These are phyloP conservation scores for Aspergillus novofumigatus DNA, from an alignment of 2,329 filamentous ascomycete species.

Conservation along the genomic window DNA sequence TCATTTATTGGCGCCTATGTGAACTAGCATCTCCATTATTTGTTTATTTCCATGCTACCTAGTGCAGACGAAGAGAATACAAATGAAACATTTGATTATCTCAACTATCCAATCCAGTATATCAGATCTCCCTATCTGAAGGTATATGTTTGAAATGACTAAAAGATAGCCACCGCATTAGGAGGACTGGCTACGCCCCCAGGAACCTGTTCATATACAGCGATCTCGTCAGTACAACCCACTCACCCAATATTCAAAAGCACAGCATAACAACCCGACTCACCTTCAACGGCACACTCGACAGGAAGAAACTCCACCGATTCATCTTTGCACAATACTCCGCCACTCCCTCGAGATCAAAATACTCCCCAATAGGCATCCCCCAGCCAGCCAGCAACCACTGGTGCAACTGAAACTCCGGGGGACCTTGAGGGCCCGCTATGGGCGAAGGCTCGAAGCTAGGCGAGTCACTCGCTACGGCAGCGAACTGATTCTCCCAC, in stretches of 20 bases:
- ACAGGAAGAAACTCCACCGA: conserved; percentile 48
- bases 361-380: conserved; percentile 44
- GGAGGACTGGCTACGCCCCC: conserved; percentile 46
- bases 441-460: conserved; percentile 42
- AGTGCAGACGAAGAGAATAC: not conserved
- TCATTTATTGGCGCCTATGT: not conserved
- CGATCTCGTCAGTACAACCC: not conserved
- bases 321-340: conserved; percentile 33
- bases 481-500: conserved; percentile 54
- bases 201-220: conserved; percentile 28
- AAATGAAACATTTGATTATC: not conserved
- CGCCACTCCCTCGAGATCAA: conserved; percentile 41
- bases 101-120: not conserved
- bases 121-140: not conserved
- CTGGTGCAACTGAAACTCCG: conserved; percentile 24
- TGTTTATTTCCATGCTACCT: not conserved
- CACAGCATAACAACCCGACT: conserved; percentile 1
- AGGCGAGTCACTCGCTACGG: conserved; percentile 55
- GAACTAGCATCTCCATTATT: not conserved
- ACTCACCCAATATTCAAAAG: not conserved
- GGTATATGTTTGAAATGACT: not conserved
- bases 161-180: conserved; percentile 45
- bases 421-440: conserved; percentile 37
- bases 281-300: conserved; percentile 46
- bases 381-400: conserved; percentile 47